Conservation (phyloP, 352 stramenopile genomes). For the Globisporangium acanthophoron region DNA sequence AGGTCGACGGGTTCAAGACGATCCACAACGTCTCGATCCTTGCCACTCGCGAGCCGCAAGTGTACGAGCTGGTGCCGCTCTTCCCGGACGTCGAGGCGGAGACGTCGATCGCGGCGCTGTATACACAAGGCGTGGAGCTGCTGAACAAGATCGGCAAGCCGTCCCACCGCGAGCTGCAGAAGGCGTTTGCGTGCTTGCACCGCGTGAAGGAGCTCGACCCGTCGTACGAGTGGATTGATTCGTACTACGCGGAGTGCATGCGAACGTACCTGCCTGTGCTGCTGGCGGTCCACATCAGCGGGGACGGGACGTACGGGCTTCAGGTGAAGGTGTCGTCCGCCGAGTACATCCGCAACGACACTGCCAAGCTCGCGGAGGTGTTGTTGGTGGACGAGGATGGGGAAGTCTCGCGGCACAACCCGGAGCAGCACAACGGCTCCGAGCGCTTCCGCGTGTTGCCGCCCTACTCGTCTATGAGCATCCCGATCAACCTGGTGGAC, state of each 20-base stretch:
- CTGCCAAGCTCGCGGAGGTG: slow-evolving; percentile 64
- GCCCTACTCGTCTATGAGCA: slow-evolving; percentile 44
- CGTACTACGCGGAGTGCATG: slow-evolving; percentile 66
- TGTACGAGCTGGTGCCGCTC: slow-evolving; percentile 68
- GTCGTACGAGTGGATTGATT: slow-evolving; percentile 83
- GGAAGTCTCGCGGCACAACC: slow-evolving; percentile 49
- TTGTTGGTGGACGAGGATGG: slow-evolving; percentile 55
- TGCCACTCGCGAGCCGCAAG: slow-evolving; percentile 63
- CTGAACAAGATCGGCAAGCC: slow-evolving; percentile 63
- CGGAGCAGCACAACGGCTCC: slow-evolving; percentile 29
- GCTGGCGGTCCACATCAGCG: slow-evolving; percentile 57
- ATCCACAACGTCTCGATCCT: slow-evolving; percentile 67
- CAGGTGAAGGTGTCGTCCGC: slow-evolving; percentile 74
- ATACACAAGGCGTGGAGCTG: slow-evolving; percentile 59
- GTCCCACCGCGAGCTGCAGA: slow-evolving; percentile 50
- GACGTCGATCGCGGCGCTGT: slow-evolving; percentile 55
- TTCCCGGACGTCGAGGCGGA: slow-evolving; percentile 76
- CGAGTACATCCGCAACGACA: slow-evolving; percentile 75
- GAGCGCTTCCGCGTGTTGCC: slow-evolving; percentile 58
- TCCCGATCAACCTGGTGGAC: slow-evolving; percentile 74
- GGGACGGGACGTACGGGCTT: slow-evolving; percentile 70
- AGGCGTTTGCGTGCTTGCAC: slow-evolving; percentile 68
- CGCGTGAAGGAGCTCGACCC: slow-evolving; percentile 64
- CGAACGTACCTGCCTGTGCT: slow-evolving; percentile 66
- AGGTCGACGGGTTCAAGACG: slow-evolving; percentile 65